Conservation (phyloP, 805 yeast species). For the Yarrowia sp. region DNA sequence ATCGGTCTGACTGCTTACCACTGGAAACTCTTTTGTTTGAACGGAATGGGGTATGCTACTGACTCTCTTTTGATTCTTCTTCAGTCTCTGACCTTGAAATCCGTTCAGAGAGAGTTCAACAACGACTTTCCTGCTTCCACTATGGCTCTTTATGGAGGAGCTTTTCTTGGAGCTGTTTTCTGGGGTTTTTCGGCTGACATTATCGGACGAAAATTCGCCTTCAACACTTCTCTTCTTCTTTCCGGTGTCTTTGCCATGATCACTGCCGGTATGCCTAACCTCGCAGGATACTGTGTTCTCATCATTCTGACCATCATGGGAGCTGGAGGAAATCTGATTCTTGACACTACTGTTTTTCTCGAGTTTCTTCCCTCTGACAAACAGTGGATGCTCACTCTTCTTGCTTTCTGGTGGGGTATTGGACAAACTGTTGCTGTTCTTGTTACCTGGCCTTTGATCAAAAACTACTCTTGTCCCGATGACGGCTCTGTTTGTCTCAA, state of each 20-base stretch:
- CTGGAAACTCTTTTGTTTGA: slow-evolving; percentile 48
- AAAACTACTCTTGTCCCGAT: slow-evolving; percentile 48
- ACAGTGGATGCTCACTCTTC: slow-evolving; percentile 52
- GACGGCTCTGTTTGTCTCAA: slow-evolving; percentile 46
- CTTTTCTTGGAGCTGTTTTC: slow-evolving; percentile 51
- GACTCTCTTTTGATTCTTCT: slow-evolving; percentile 53
- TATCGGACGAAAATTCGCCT: slow-evolving; percentile 54
- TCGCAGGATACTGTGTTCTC: slow-evolving; percentile 46
- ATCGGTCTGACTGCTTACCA: slow-evolving; percentile 62
- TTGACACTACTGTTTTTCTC: slow-evolving; percentile 53
- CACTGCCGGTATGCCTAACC: slow-evolving; percentile 52
- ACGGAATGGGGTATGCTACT: slow-evolving; percentile 57
- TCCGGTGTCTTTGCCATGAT: slow-evolving; percentile 51
- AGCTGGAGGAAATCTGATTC: slow-evolving; percentile 57
- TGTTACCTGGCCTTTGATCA: slow-evolving; percentile 56
- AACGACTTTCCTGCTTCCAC: slow-evolving; percentile 47
- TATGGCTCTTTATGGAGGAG: slow-evolving; percentile 51
- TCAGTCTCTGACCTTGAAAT: slow-evolving; percentile 48
- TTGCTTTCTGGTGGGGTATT: slow-evolving; percentile 63
- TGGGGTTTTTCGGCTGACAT: slow-evolving; percentile 59
- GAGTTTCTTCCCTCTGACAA: slow-evolving; percentile 53
- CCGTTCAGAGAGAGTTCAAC: slow-evolving; percentile 50
- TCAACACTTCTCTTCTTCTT: slow-evolving; percentile 49
- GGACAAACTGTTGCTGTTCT: slow-evolving; percentile 56
- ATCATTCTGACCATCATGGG: slow-evolving; percentile 48